Evolutionary conservation across 2,329 filamentous ascomycete genomes (phyloP).

Genomic region (Neospermospora avenae): DNA sequence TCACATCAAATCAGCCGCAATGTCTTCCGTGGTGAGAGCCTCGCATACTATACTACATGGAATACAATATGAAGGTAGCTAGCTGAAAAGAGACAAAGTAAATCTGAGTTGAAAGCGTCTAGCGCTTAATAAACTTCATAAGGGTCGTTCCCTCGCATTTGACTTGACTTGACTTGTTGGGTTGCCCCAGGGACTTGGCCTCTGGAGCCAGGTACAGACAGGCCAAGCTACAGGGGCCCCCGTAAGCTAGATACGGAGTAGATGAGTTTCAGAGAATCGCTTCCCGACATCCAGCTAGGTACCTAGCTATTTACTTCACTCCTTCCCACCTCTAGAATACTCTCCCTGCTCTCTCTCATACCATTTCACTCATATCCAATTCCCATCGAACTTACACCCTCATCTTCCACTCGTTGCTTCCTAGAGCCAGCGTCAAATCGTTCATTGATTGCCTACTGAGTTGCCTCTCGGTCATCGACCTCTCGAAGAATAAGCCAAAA

Average conservation of each 20-base stretch:
- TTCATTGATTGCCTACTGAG: not conserved
- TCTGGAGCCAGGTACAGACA: no score
- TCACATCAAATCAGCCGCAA: not conserved
- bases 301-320: not conserved
- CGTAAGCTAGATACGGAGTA: no score
- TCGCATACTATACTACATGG: not conserved
- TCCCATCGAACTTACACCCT: not conserved
- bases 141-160: no score
- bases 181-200: not conserved
- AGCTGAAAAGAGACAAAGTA: not conserved
- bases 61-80: not conserved
- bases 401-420: not conserved
- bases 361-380: not conserved
- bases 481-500: not conserved
- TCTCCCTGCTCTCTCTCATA: not conserved
- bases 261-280: not conserved
- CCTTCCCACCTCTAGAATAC: not conserved
- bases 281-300: not conserved
- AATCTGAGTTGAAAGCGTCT: not conserved
- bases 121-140: no score
- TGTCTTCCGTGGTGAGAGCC: not conserved
- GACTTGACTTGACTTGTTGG: not conserved
- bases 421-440: not conserved
- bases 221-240: no score
- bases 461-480: not conserved